These are phyloP conservation scores for Podosphaera aphanis DNA, from an alignment of 2,329 filamentous ascomycete genomes.

Conservation along the genomic window DNA sequence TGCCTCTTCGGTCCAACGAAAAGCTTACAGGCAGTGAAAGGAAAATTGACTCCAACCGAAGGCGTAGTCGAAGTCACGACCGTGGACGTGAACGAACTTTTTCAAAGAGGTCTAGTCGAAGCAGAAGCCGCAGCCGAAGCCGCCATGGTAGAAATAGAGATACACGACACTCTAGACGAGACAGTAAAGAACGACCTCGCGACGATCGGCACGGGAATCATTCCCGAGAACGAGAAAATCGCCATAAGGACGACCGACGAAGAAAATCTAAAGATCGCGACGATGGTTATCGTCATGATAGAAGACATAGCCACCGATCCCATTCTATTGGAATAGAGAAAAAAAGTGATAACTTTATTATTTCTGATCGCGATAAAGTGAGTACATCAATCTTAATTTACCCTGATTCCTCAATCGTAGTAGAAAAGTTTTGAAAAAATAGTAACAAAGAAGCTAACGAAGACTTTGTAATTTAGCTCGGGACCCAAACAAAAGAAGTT, in stretches of 20 bases:
- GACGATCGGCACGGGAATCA: constrained; percentile 9
- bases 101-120: background rate
- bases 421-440: too few relatives aligned
- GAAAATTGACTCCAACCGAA: constrained; percentile 3
- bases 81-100: constrained; percentile 8
- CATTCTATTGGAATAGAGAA: constrained; percentile 4
- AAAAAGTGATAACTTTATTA: background rate
- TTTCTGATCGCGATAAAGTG: constrained; percentile 6
- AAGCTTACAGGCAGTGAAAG: constrained; percentile 4
- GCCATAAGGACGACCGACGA: constrained; percentile 10
- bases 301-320: constrained; percentile 6
- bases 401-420: too few relatives aligned
- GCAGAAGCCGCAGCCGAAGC: constrained; percentile 5
- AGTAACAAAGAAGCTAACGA: constrained; percentile 18
- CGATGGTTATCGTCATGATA: constrained; percentile 1
- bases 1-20: constrained; percentile 3
- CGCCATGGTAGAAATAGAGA: constrained; percentile 11
- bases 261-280: constrained; percentile 3
- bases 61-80: constrained; percentile 12
- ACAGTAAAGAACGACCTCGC: constrained; percentile 10
- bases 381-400: constrained; percentile 2
- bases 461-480: constrained; percentile 36
- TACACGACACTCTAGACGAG: constrained; percentile 6
- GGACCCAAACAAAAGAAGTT: constrained; percentile 33
- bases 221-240: constrained; percentile 3